These are phyloP conservation scores for Citrus hindsii DNA, from an alignment of 345 rosid genomes.

Conservation along the genomic window DNA sequence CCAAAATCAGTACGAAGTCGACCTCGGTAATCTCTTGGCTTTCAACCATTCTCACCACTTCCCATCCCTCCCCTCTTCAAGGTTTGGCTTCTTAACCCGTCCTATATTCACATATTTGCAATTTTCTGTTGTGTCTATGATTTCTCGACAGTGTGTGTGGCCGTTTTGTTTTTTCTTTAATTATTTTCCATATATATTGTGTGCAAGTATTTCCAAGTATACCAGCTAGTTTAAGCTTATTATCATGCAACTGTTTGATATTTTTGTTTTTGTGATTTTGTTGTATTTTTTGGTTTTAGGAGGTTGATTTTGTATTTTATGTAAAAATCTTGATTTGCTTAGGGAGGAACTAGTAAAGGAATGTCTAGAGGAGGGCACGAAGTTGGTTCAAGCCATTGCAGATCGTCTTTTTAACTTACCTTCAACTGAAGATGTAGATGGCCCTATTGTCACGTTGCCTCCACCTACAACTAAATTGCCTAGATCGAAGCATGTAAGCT, in stretches of 20 bases:
- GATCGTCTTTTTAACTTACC: constrained; percentile 64
- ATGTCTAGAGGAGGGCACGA: constrained; percentile 54
- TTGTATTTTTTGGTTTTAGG: neutral
- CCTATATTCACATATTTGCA: neutral
- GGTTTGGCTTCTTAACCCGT: constrained; percentile 32
- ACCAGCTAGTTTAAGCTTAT: neutral
- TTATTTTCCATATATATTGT: neutral
- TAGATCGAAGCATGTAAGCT: constrained; percentile 56
- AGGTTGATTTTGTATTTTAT: neutral
- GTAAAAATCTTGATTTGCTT: neutral
- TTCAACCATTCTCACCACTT: constrained; percentile 50
- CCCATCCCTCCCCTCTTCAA: constrained; percentile 51
- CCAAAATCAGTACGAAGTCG: constrained; percentile 33
- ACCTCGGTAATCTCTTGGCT: constrained; percentile 75
- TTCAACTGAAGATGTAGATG: constrained; percentile 72
- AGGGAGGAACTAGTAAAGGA: constrained; percentile 73
- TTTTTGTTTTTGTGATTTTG: neutral
- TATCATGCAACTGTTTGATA: neutral
- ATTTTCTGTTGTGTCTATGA: neutral
- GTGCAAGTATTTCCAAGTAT: neutral
- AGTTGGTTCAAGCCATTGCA: constrained; percentile 75
- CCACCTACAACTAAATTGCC: constrained; percentile 72
- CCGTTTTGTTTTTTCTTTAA: neutral
- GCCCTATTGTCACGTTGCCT: constrained; percentile 80
- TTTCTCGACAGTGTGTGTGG: neutral